A percentile compares a stretch with the other conserved stretches of the same genome.
phyloP scores from a whole-genome alignment of 2,329 filamentous ascomycete genomes.

The Hypoxylon sp. region DNA sequence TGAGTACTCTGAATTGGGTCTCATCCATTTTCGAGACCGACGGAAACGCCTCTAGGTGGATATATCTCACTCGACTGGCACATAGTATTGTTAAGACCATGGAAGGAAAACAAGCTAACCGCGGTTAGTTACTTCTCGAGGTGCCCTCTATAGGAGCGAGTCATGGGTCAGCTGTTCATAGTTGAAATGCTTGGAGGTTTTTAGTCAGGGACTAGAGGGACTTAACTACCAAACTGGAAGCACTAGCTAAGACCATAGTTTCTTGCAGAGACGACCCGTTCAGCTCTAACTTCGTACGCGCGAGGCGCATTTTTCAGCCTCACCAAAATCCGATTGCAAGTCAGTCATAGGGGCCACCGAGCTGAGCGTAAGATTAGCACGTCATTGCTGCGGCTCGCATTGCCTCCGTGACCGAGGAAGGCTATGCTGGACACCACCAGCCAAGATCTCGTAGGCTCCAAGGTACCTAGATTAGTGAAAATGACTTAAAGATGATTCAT shows the following conservation, averaged over 20 bases:
- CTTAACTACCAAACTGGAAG: constrained; percentile 2
- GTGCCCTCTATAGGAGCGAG: background rate
- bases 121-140: background rate
- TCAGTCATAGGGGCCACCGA: background rate
- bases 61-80: background rate
- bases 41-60: background rate
- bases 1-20: background rate
- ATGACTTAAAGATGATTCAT: background rate
- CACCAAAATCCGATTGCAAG: background rate
- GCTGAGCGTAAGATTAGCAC: constrained; percentile 5
- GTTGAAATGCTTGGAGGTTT: background rate
- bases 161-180: background rate
- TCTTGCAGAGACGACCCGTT: background rate
- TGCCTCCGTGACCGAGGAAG: background rate
- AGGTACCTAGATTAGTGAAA: background rate
- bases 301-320: background rate
- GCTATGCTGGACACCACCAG: background rate
- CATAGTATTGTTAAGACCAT: background rate
- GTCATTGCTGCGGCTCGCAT: constrained; percentile 5
- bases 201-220: background rate
- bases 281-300: background rate
- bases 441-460: background rate
- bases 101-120: background rate
- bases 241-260: background rate
- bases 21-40: background rate